Base-by-base conservation (phyloP, 1,284 basidiomycete species). In the Coriolopsis trogii region DNA sequence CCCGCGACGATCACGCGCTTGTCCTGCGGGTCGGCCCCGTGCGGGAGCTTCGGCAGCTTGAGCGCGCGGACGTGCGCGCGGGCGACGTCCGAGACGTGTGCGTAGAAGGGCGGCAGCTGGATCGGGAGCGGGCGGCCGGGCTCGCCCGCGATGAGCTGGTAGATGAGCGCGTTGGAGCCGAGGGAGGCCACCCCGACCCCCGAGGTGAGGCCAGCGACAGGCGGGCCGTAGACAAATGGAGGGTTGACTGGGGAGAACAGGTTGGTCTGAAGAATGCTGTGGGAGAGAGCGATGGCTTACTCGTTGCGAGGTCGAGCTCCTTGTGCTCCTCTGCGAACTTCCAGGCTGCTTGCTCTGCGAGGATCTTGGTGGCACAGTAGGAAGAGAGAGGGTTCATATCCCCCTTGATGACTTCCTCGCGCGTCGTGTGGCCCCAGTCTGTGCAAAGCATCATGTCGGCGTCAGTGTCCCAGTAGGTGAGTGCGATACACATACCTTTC, bases 81-180 rank as follows among this genome's bases (percentile, higher is more conserved):
- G 13, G 67, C 67, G 29, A 58, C 62, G 51, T 68, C 67, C 24
- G 62, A 57, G n/a, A 67, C 63, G 48, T 68, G 62, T 41, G 45
- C 48, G 30, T 38, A 55, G 39, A 16, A 51, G 8, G 53, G 53
- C 16, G 49, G 36, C 6, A 48, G 31, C 60, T 53, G 46, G 12
- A 18, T 18, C 1, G 50, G 50, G 13, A 52, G 50, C 12, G 55
- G 50, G 2, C 46, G 50, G 4, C 46, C 50, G 4, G 43, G 42
- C 18, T 42, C 40, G 30, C 50, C 55, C 3, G 47, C 46, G 36
- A 59, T 44, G 46, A 59, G 54, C 36, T 43, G 47, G 34, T 56
- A 54, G 36, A 56, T 34, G 28, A 56, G 50, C 15, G 23, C 29
- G 43, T 56, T 56, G 10, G 56, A 44, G 16, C 53, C 48, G 13